Evolutionary conservation across 1,284 basidiomycete genomes (phyloP).

Genomic region (Peniophora sp.): DNA sequence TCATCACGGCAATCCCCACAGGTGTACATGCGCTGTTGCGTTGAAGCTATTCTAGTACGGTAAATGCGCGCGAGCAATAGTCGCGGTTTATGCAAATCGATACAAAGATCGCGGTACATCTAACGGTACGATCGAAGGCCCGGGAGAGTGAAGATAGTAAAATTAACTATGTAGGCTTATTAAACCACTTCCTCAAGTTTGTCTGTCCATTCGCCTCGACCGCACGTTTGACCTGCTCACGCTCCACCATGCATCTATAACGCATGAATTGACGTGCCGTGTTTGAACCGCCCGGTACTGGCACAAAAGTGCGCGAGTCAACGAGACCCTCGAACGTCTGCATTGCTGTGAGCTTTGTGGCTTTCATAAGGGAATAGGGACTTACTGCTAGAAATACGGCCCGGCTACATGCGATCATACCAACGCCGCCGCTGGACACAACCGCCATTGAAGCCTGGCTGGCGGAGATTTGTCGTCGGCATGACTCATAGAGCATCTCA

Average conservation of each 20-base stretch:
- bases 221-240: constrained; percentile 52
- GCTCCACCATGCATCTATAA: constrained; percentile 52
- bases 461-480: constrained; percentile 58
- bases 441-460: constrained; percentile 68
- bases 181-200: constrained; percentile 72
- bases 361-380: background rate
- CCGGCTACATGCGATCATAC: constrained; percentile 61
- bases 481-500: constrained; percentile 68
- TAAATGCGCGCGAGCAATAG: too few relatives aligned
- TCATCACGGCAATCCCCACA: background rate
- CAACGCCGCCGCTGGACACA: constrained; percentile 58
- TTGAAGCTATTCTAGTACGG: too few relatives aligned
- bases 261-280: constrained; percentile 56
- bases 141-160: too few relatives aligned
- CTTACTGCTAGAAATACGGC: constrained; percentile 51
- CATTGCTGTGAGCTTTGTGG: background rate
- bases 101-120: too few relatives aligned
- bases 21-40: too few relatives aligned
- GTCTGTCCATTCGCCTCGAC: constrained; percentile 61
- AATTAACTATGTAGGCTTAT: constrained; percentile 36
- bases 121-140: too few relatives aligned
- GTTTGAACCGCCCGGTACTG: constrained; percentile 34
- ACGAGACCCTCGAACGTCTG: constrained; percentile 70
- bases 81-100: too few relatives aligned
- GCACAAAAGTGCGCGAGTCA: constrained; percentile 41